phyloP scores from a whole-genome alignment of 1,284 basidiomycete genomes.

The Agaricales sp. region DNA sequence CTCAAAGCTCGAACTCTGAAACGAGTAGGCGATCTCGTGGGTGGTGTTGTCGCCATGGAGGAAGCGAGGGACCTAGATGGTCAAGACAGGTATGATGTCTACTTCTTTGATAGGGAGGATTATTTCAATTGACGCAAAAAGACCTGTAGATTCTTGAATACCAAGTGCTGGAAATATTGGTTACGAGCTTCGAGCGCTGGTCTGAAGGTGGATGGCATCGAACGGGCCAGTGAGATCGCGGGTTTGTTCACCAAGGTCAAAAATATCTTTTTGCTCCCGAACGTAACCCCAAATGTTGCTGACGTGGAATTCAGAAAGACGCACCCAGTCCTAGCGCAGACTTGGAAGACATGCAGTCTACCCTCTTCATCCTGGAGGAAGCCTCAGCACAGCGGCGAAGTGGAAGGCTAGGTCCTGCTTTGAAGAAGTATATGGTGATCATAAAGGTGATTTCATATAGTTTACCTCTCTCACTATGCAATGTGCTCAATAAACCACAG shows the following conservation, averaged over 20 bases:
- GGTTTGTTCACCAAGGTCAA: conserved; percentile 84
- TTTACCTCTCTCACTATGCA: conserved; percentile 1
- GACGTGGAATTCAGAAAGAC: conserved; percentile 56
- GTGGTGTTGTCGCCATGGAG: conserved; percentile 73
- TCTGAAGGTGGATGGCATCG: conserved; percentile 22
- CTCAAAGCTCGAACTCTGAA: conserved; percentile 83
- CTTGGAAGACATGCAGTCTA: conserved; percentile 93
- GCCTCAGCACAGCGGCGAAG: conserved; percentile 61
- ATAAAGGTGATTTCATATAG: conserved; percentile 42
- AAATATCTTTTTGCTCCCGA: conserved; percentile 4
- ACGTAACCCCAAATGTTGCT: conserved; percentile 1
- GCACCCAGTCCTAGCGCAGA: conserved; percentile 70
- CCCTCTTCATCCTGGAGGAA: conserved; percentile 83
- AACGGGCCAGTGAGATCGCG: conserved; percentile 51
- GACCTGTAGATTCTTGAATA: conserved; percentile 64
- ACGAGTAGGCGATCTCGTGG: conserved; percentile 71
- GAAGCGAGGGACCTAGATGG: conserved; percentile 83
- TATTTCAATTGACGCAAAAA: not conserved
- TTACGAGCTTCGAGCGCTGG: conserved; percentile 72
- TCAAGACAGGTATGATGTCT: conserved; percentile 65
- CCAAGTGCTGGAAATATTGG: conserved; percentile 89
- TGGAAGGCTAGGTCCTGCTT: conserved; percentile 68
- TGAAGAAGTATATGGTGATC: conserved; percentile 81
- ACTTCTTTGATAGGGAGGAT: not conserved
- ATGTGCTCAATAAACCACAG: conserved; percentile 25